Evolutionary conservation across 164 flowering plant species (phyloP), one percentile per base, ranked within the genome.

Genomic region (Akebia trifoliata): DNA sequence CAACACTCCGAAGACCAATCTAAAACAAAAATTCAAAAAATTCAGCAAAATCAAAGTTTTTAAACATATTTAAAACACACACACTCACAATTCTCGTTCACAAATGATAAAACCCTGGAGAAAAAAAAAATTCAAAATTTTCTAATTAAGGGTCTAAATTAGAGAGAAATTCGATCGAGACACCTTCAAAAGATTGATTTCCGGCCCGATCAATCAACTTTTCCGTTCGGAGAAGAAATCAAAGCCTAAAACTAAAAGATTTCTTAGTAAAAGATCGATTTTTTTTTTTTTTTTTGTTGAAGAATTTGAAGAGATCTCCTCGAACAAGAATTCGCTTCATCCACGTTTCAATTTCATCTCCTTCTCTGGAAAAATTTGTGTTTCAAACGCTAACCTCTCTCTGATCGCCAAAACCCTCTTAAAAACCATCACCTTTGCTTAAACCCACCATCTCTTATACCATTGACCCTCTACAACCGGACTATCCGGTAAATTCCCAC

Each of bases 381-480:
- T 32, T 48, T 59, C 20, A 6, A 14, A 57, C 43, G 53, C 50
- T 37, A 52, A 38, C 49, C 14, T 51, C 31, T 38, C 37, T 30
- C 46, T 12, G 56, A 46, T 45, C 62, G 44, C 56, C 70, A 65
- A 48, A 69, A 69, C 59, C 74, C 74, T 57, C 48, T 22, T 45
- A 54, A 59, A 58, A 48, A 66, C 61, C 61, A 57, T 42, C 56
- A 17, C 47, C 53, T 21, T 57, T 2, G 43, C 59, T 64, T 48
- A 58, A 64, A 59, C 72, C 72, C n/a, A n/a, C 72, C 64, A 37
- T 28, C 18, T 69, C 69, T 69, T 69, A 64, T 69, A 60, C 48
- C 40, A 17, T 59, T 64, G 69, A 64, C 72, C 57, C 49, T 17
- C 10, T 31, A 25, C n/a, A 12, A 65, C 68, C 62, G 62, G 56